These are phyloP conservation scores for Coniochaeta hoffmannii DNA, from an alignment of 2,329 filamentous ascomycete species.

Conservation along the genomic window DNA sequence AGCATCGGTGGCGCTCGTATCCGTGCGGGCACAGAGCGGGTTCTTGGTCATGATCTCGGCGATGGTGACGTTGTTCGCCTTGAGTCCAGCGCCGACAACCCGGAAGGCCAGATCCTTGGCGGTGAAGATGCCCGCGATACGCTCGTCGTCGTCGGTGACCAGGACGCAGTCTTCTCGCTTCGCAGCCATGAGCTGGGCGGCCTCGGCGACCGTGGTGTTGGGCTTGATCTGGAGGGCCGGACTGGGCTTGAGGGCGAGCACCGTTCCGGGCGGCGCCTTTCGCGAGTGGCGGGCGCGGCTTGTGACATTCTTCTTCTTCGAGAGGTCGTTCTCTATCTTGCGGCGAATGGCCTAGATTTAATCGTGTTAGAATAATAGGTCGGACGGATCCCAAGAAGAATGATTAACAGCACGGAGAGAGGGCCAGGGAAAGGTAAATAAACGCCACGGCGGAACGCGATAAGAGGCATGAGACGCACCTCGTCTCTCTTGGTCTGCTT, in stretches of 20 bases:
- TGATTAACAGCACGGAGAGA: neutral
- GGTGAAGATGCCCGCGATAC: slow-evolving; percentile 97
- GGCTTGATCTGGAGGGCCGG: slow-evolving; percentile 97
- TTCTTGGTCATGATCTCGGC: slow-evolving; percentile 99
- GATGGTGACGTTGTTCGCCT: slow-evolving; percentile 85
- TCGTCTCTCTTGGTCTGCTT: slow-evolving; percentile 98
- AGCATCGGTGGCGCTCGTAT: slow-evolving; percentile 96
- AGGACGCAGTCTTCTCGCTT: slow-evolving; percentile 97
- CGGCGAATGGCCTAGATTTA: slow-evolving; percentile 68
- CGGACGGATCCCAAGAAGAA: no score
- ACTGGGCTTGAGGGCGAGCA: slow-evolving; percentile 90
- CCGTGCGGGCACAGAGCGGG: slow-evolving; percentile 90
- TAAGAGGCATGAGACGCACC: slow-evolving; percentile 48
- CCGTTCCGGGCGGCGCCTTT: slow-evolving; percentile 92
- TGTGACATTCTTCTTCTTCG: slow-evolving; percentile 85
- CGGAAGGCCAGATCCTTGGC: slow-evolving; percentile 97
- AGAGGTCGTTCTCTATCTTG: slow-evolving; percentile 96
- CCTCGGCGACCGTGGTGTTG: slow-evolving; percentile 85
- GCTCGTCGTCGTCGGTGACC: slow-evolving; percentile 95
- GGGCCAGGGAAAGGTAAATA: slow-evolving; percentile 5
- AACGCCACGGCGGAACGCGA: slow-evolving; percentile 3
- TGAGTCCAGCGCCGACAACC: slow-evolving; percentile 84
- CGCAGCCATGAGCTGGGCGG: slow-evolving; percentile 96
- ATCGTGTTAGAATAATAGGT: neutral
- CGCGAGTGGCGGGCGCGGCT: slow-evolving; percentile 75